These are phyloP conservation scores for Verticillium albo-atrum DNA, from an alignment of 2,329 filamentous ascomycete genomes.

Conservation along the genomic window DNA sequence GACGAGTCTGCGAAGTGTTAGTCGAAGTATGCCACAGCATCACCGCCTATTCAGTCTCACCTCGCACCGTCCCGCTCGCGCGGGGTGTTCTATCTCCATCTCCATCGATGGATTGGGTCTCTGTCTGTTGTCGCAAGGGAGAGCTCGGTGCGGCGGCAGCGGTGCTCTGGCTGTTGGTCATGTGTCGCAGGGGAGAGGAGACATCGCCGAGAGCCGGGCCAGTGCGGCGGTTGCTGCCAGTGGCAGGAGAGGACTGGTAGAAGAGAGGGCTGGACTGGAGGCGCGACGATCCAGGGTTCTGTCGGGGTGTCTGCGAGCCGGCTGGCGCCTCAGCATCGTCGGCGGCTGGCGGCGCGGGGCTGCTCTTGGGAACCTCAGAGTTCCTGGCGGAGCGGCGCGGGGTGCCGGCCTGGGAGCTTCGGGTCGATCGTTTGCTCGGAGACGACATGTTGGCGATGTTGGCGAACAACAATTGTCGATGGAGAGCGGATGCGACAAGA, in stretches of 20 bases:
- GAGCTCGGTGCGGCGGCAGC: conserved; percentile 46
- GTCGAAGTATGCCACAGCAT: not conserved
- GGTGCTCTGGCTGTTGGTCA: conserved; percentile 53
- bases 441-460: conserved; percentile 32
- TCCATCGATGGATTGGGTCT: conserved; percentile 46
- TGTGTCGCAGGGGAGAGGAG: conserved; percentile 53
- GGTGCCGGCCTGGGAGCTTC: conserved; percentile 47
- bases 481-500: not conserved
- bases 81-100: conserved; percentile 65
- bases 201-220: conserved; percentile 29
- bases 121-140: conserved; percentile 54
- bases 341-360: conserved; percentile 26
- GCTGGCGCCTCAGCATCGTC: conserved; percentile 17
- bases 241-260: conserved; percentile 52
- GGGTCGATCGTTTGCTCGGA: conserved; percentile 40
- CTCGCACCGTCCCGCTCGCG: conserved; percentile 59
- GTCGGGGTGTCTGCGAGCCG: conserved; percentile 37
- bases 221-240: conserved; percentile 21
- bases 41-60: conserved; percentile 32
- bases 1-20: conserved; percentile 66
- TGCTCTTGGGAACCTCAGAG: conserved; percentile 35
- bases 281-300: conserved; percentile 36
- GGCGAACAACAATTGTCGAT: not conserved
- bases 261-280: conserved; percentile 77
- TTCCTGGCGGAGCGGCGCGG: conserved; percentile 29